Evolutionary conservation across 768 basidiomycete species (phyloP).

Genomic region (Crassisporium funariophilum): DNA sequence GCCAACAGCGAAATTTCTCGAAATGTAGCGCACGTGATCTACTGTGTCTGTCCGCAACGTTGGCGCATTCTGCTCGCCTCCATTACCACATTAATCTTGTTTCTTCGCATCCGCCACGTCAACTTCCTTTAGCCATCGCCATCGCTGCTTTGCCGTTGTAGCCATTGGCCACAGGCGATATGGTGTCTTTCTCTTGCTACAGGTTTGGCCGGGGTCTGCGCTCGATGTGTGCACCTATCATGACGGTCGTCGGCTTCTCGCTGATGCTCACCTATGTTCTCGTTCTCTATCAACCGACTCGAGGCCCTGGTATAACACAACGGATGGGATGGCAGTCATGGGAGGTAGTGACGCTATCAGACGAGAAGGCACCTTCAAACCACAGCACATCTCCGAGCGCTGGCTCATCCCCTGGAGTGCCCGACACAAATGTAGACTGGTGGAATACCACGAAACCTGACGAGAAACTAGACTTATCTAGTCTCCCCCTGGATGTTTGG

Average conservation of each 20-base stretch:
- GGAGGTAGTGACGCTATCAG: conserved; percentile 56
- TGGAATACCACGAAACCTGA: conserved; percentile 59
- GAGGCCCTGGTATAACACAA: conserved; percentile 70
- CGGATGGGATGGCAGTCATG: conserved; percentile 89
- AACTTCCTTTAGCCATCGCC: too few species aligned
- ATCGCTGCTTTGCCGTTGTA: too few species aligned
- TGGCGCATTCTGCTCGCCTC: background rate
- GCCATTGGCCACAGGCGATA: too few species aligned
- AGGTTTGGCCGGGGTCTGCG: conserved; percentile 53
- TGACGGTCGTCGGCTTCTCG: conserved; percentile 66
- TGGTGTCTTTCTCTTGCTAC: conserved; percentile 40
- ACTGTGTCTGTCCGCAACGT: conserved; percentile 1
- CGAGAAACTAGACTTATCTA: conserved; percentile 55
- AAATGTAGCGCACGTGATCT: conserved; percentile 10
- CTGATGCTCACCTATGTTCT: conserved; percentile 76
- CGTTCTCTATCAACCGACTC: conserved; percentile 77
- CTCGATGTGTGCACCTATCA: conserved; percentile 58
- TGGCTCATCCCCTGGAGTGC: conserved; percentile 5
- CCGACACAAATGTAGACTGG: conserved; percentile 53
- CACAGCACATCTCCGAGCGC: conserved; percentile 4
- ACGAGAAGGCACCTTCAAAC: conserved; percentile 14
- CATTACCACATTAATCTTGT: too few species aligned
- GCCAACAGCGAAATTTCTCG: conserved; percentile 20
- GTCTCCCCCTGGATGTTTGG: conserved; percentile 82
- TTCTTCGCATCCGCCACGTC: too few species aligned